A percentile compares a stretch with the other conserved stretches of the same genome.
phyloP scores from a whole-genome alignment of 768 basidiomycete genomes.

The Melanogaster broomeanus region DNA sequence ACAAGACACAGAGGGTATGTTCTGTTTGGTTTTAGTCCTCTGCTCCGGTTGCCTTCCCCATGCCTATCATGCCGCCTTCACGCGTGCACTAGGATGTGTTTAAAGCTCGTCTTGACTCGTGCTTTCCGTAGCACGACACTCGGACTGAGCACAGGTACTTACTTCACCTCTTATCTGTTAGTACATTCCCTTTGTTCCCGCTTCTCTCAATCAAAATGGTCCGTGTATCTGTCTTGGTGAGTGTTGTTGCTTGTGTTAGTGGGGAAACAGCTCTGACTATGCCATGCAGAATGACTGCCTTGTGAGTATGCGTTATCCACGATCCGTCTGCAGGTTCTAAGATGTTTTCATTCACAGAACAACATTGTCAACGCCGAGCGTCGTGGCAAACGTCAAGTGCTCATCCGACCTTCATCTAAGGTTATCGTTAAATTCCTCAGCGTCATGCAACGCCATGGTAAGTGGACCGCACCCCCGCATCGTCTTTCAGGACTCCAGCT shows the following conservation, averaged over 20 bases:
- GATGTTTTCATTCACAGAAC: conserved; percentile 68
- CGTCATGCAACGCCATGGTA: conserved; percentile 99
- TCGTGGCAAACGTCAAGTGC: conserved; percentile 98
- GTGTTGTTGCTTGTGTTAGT: conserved; percentile 20
- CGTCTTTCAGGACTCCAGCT: too few species aligned
- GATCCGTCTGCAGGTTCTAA: neutral
- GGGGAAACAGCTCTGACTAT: conserved; percentile 2
- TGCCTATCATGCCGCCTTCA: too few species aligned
- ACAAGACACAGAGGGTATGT: too few species aligned
- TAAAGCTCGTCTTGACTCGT: too few species aligned
- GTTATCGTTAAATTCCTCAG: conserved; percentile 97
- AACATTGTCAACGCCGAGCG: conserved; percentile 99
- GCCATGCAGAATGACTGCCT: conserved; percentile 57
- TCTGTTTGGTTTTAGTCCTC: too few species aligned
- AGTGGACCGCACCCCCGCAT: conserved; percentile 32
- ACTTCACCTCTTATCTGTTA: conserved; percentile 15
- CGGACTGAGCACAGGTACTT: too few species aligned
- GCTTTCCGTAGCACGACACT: too few species aligned
- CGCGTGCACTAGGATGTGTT: too few species aligned
- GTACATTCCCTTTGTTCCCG: conserved; percentile 24
- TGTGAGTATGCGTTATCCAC: conserved; percentile 29
- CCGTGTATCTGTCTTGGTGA: conserved; percentile 77
- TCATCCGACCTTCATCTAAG: conserved; percentile 96
- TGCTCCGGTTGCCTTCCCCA: too few species aligned
- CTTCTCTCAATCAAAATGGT: conserved; percentile 62